These are phyloP conservation scores for Salix purpurea DNA, from an alignment of 345 rosid species.

Conservation along the genomic window DNA sequence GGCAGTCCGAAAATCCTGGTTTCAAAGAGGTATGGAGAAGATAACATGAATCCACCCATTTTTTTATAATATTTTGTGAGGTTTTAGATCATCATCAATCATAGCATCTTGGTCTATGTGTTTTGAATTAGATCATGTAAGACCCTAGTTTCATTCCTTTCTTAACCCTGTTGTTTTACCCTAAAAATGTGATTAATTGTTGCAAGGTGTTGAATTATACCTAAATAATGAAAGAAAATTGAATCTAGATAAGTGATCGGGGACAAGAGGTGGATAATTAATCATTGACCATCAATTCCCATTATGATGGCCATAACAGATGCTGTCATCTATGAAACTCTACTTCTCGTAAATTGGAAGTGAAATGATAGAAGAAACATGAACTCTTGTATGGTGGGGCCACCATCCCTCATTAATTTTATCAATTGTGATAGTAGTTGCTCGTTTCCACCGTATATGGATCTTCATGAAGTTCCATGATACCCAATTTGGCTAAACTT, in stretches of 20 bases:
- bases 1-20: slow-evolving; percentile 83
- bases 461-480: not conserved
- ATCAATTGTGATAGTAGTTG: not conserved
- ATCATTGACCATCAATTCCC: slow-evolving; percentile 13
- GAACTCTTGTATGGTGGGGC: not conserved
- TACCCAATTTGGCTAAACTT: slow-evolving; percentile 2
- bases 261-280: not conserved
- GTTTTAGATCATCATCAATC: not conserved
- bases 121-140: not conserved
- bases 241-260: not conserved
- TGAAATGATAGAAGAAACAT: slow-evolving; percentile 2
- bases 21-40: slow-evolving; percentile 58
- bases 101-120: not conserved
- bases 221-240: not conserved
- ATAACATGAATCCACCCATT: not conserved
- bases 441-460: not conserved
- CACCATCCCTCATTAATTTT: not conserved
- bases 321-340: not conserved
- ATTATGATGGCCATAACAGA: not conserved
- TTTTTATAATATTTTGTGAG: not conserved
- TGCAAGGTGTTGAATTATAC: slow-evolving; percentile 1
- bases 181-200: not conserved
- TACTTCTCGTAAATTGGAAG: not conserved
- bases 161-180: not conserved
- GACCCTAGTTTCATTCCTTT: not conserved